Conservation (phyloP, 495 filamentous ascomycete genomes). For the Penicillium salamii region DNA sequence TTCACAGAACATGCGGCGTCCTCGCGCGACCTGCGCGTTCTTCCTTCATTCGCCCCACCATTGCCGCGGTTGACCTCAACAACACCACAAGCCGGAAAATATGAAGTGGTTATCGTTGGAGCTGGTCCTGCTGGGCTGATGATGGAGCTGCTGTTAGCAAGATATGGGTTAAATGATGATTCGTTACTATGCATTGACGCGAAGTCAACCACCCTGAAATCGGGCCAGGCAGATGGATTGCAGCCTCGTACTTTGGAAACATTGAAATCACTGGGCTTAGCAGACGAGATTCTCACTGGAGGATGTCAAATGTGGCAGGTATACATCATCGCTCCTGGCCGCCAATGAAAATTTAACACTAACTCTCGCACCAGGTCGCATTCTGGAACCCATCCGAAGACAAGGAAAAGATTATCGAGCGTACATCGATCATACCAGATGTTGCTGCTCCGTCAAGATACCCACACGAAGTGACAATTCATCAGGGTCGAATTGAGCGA, state of each 20-base stretch:
- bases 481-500: constrained; percentile 27
- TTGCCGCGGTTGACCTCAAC: constrained; percentile 15
- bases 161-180: constrained; percentile 24
- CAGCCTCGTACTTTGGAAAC: constrained; percentile 57
- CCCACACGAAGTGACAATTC: constrained; percentile 31
- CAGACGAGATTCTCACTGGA: constrained; percentile 52
- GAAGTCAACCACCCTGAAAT: constrained; percentile 21
- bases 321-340: neutral
- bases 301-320: constrained; percentile 45
- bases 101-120: constrained; percentile 1
- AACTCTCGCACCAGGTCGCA: constrained; percentile 14
- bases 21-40: constrained; percentile 20
- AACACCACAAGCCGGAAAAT: constrained; percentile 11
- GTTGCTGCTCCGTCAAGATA: constrained; percentile 26
- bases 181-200: constrained; percentile 33
- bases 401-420: constrained; percentile 30
- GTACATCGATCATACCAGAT: constrained; percentile 29
- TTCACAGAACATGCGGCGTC: constrained; percentile 26
- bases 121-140: constrained; percentile 35
- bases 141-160: constrained; percentile 29
- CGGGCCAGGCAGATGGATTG: constrained; percentile 56
- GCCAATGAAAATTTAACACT: too few species aligned
- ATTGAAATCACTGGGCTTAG: constrained; percentile 67
- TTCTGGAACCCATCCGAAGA: constrained; percentile 21
- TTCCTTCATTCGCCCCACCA: constrained; percentile 19